A percentile compares a stretch with the other conserved stretches of the same genome.
Evolutionary conservation across 768 basidiomycete species (phyloP).

Genomic region (Lactarius quietus): DNA sequence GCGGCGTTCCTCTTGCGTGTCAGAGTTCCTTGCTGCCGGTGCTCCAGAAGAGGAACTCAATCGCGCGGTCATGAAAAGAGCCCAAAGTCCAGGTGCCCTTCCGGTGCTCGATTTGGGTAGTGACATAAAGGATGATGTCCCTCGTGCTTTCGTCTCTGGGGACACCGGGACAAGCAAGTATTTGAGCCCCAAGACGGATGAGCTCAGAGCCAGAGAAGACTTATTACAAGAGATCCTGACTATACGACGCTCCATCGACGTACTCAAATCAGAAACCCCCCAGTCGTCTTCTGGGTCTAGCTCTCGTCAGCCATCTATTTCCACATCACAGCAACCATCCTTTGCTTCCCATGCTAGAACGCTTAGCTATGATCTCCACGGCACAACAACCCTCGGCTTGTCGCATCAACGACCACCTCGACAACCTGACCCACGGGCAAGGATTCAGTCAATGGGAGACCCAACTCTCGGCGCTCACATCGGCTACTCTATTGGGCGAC

Average conservation of each 20-base stretch:
- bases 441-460: conserved; percentile 73
- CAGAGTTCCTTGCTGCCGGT: conserved; percentile 66
- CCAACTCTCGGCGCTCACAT: conserved; percentile 42
- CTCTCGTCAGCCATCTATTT: conserved; percentile 61
- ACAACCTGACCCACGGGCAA: conserved; percentile 60
- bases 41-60: conserved; percentile 59
- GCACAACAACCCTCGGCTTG: conserved; percentile 46
- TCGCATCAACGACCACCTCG: conserved; percentile 69
- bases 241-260: conserved; percentile 75
- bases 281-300: conserved; percentile 47
- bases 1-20: conserved; percentile 63
- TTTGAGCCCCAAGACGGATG: conserved; percentile 38
- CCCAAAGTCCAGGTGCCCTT: conserved; percentile 54
- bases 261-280: conserved; percentile 68
- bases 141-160: conserved; percentile 56
- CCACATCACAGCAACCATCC: conserved; percentile 46
- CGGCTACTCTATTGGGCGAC: conserved; percentile 58
- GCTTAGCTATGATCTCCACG: conserved; percentile 61
- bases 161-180: conserved; percentile 34
- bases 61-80: conserved; percentile 42
- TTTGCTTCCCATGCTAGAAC: conserved; percentile 34
- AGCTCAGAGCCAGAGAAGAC: conserved; percentile 64
- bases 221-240: conserved; percentile 74
- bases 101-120: conserved; percentile 73
- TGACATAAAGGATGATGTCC: conserved; percentile 73